Conservation (phyloP, 75 land plant species). For the Pinus taeda region DNA sequence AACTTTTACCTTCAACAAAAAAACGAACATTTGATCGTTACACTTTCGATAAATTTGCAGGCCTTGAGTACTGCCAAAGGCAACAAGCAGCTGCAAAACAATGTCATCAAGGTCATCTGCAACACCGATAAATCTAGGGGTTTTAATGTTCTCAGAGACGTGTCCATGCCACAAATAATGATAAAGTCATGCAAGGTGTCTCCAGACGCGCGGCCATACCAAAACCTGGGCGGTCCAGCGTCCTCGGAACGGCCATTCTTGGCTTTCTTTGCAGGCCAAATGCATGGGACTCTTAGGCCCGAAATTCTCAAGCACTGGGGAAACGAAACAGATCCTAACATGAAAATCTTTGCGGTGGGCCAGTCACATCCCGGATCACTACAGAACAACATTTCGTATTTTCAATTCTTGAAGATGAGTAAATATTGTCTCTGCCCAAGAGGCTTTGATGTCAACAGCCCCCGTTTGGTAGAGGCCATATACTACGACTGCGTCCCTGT, state of each 20-base stretch:
- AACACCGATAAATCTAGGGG: constrained; percentile 58
- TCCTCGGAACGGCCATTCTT: constrained; percentile 39
- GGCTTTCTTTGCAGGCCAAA: constrained; percentile 77
- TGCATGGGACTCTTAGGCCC: constrained; percentile 71
- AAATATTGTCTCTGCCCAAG: constrained; percentile 73
- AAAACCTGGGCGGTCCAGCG: constrained; percentile 35
- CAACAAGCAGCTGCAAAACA: constrained; percentile 24
- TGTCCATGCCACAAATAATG: constrained; percentile 56
- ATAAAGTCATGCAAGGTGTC: constrained; percentile 18
- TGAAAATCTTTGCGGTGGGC: constrained; percentile 51
- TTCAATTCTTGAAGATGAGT: constrained; percentile 64
- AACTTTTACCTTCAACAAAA: neutral
- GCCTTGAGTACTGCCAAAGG: constrained; percentile 28
- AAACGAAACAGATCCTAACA: constrained; percentile 39
- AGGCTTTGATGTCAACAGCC: constrained; percentile 83
- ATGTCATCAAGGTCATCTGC: constrained; percentile 62
- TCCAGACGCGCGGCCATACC: constrained; percentile 10
- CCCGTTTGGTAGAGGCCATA: constrained; percentile 74
- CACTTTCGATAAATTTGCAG: constrained; percentile 6
- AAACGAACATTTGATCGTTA: neutral
- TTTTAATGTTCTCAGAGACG: constrained; percentile 42
- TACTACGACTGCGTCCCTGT: constrained; percentile 84
- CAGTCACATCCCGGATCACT: constrained; percentile 30
- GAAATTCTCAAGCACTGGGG: constrained; percentile 48
- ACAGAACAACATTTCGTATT: constrained; percentile 35